These are phyloP conservation scores for Scutellaria minor DNA, from an alignment of 257 asterid species.

Conservation along the genomic window DNA sequence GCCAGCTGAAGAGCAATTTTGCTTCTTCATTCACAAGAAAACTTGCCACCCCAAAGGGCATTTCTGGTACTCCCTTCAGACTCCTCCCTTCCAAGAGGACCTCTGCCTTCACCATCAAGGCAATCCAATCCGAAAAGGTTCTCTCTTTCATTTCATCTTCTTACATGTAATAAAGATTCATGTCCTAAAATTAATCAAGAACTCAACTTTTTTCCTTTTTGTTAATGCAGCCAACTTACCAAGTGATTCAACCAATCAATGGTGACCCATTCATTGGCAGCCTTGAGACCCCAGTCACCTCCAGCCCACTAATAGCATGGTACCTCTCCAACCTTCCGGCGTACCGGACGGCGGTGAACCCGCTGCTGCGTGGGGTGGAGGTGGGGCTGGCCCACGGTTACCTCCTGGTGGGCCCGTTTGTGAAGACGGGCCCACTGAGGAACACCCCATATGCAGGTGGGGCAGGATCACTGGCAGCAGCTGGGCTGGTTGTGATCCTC, in stretches of 20 bases:
- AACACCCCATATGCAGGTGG: slow-evolving; percentile 63
- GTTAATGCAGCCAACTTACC: slow-evolving; percentile 82
- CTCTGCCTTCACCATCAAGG: slow-evolving; percentile 69
- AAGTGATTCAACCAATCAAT: slow-evolving; percentile 88
- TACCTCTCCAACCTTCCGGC: slow-evolving; percentile 92
- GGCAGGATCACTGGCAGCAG: slow-evolving; percentile 91
- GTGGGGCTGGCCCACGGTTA: slow-evolving; percentile 92
- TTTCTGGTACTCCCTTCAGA: slow-evolving; percentile 76
- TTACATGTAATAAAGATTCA: slow-evolving; percentile 2
- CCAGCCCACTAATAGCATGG: slow-evolving; percentile 97
- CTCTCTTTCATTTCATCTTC: background rate
- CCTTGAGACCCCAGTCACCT: slow-evolving; percentile 91
- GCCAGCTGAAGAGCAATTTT: slow-evolving; percentile 71
- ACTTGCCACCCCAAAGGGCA: slow-evolving; percentile 71
- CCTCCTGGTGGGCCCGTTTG: slow-evolving; percentile 88
- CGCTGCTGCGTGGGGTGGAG: slow-evolving; percentile 76
- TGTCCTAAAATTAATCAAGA: too few species aligned
- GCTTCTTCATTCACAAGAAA: slow-evolving; percentile 61
- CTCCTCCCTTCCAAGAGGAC: slow-evolving; percentile 60
- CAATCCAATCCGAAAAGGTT: slow-evolving; percentile 86
- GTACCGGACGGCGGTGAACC: slow-evolving; percentile 85
- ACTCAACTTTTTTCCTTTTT: too few species aligned
- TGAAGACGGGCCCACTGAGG: slow-evolving; percentile 76
- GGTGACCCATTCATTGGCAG: slow-evolving; percentile 99
- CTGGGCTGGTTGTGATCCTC: slow-evolving; percentile 74